Evolutionary conservation across 345 rosid species (phyloP), one percentile per base, ranked within the genome.

Genomic region (Laguncularia racemosa): DNA sequence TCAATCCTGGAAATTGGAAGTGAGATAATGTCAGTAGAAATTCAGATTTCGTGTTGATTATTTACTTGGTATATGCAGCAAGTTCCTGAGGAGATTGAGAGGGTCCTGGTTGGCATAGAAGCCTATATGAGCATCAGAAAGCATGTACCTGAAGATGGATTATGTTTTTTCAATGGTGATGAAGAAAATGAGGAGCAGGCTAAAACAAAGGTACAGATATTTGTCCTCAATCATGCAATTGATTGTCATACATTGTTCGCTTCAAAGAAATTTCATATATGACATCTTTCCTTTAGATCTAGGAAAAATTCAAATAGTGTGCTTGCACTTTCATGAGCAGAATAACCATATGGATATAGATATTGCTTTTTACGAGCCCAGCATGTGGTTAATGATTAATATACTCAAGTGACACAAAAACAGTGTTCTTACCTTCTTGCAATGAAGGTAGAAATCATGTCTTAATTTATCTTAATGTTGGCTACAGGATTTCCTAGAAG

Each of bases 71-170:
- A 17, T 19, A 2, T 64, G 57, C 89, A 95, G 97, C 99, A 95
- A 95, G 92, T 81, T 59, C 96, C 97, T 2, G 97, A 95, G 59
- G 99, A 90, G 76, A 81, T 90, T 69, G 99, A 90, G 61, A 82
- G 97, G 55, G 87, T 95, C 56, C 67, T 95, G 90, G 92, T 62
- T 69, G 97, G 97, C 53, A 66, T 85, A 60, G 81, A 90, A 81
- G 96, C 97, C 53, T 95, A 95, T 72, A 65, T 95, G 82, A 95
- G 96, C 84, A 90, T 95, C 54, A 78, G 96, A 56, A 85, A 73
- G 76, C 85, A 77, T 64, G 76, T 76, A 59, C 74, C 87, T 20
- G 83, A 89, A 18, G 71, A 70, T 56, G 89, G 95, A 20, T 66
- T 90, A 54, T 82, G 78, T 44, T 77, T 81, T 77, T 87, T 95